Percentiles rank a stretch among this genome's conserved stretches.
Evolutionary conservation across 2,329 filamentous ascomycete genomes (phyloP).

Genomic region (Teratosphaeria nubilosa): DNA sequence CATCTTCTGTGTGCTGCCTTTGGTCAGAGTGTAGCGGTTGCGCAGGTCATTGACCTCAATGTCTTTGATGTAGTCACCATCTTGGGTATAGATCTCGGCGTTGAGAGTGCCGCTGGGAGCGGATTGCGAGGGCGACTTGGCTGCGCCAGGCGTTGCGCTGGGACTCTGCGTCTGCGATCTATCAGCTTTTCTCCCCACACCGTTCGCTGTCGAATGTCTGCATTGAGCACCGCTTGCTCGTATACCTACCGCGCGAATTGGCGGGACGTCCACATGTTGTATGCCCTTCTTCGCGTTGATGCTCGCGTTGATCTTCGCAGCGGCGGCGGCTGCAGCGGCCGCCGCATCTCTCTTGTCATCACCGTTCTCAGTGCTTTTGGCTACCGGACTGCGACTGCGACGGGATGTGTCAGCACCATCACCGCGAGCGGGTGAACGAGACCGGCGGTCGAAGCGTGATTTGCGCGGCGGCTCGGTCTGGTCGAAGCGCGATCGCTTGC

Average conservation of each 20-base stretch:
- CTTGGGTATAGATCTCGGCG: constrained; percentile 83
- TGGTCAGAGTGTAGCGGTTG: constrained; percentile 94
- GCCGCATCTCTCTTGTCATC: constrained; percentile 23
- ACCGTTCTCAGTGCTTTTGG: constrained; percentile 43
- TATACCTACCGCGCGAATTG: constrained; percentile 52
- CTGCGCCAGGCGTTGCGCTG: constrained; percentile 38
- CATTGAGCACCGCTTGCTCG: neutral
- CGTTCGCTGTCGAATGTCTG: neutral
- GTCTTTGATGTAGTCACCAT: constrained; percentile 97
- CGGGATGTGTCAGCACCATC: constrained; percentile 49
- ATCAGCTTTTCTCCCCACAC: constrained; percentile 6
- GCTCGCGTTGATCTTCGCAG: constrained; percentile 38
- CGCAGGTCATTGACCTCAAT: constrained; percentile 97
- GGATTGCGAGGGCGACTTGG: constrained; percentile 45
- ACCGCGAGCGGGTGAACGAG: constrained; percentile 48
- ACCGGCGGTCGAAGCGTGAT: constrained; percentile 85
- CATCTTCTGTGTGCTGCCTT: constrained; percentile 97
- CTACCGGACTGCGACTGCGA: constrained; percentile 73
- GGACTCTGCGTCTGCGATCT: constrained; percentile 13
- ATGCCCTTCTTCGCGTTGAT: constrained; percentile 54
- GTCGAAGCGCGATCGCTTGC: constrained; percentile 75
- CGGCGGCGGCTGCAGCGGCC: constrained; percentile 73
- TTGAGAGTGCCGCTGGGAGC: constrained; percentile 53
- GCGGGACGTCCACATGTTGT: constrained; percentile 81
- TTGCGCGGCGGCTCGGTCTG: constrained; percentile 63